Evolutionary conservation across 495 filamentous ascomycete species (phyloP).

Genomic region (Hypoxylon trugodes): DNA sequence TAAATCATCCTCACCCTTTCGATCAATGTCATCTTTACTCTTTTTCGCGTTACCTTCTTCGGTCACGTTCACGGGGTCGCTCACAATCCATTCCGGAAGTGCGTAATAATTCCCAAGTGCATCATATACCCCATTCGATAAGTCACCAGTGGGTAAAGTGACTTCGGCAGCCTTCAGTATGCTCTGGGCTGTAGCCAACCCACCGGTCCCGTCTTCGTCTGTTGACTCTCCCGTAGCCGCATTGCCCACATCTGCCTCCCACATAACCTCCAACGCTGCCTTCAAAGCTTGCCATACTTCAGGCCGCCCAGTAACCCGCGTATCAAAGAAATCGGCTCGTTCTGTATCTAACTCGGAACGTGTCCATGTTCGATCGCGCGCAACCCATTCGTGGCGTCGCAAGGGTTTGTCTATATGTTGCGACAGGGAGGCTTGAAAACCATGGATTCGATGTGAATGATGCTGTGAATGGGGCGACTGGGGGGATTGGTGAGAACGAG

Average conservation of each 20-base stretch:
- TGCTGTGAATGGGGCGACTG: constrained; percentile 24
- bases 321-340: constrained; percentile 80
- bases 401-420: constrained; percentile 61
- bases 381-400: constrained; percentile 58
- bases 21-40: constrained; percentile 42
- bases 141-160: constrained; percentile 78
- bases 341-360: constrained; percentile 54
- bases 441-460: constrained; percentile 31
- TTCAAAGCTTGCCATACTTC: constrained; percentile 83
- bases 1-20: constrained; percentile 55
- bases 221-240: constrained; percentile 29
- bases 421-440: constrained; percentile 37
- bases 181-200: constrained; percentile 76
- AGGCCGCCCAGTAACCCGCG: constrained; percentile 74
- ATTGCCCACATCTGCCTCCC: constrained; percentile 47
- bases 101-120: constrained; percentile 77
- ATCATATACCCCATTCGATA: constrained; percentile 81
- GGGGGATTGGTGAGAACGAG: constrained; percentile 34
- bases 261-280: constrained; percentile 70
- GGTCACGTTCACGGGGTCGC: constrained; percentile 75
- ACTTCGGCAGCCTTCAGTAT: constrained; percentile 80
- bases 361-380: constrained; percentile 56
- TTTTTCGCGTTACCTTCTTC: constrained; percentile 46
- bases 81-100: constrained; percentile 77
- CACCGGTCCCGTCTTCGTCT: constrained; percentile 45